phyloP scores from a whole-genome alignment of 2,329 filamentous ascomycete genomes.

The Teratosphaeria viscida region DNA sequence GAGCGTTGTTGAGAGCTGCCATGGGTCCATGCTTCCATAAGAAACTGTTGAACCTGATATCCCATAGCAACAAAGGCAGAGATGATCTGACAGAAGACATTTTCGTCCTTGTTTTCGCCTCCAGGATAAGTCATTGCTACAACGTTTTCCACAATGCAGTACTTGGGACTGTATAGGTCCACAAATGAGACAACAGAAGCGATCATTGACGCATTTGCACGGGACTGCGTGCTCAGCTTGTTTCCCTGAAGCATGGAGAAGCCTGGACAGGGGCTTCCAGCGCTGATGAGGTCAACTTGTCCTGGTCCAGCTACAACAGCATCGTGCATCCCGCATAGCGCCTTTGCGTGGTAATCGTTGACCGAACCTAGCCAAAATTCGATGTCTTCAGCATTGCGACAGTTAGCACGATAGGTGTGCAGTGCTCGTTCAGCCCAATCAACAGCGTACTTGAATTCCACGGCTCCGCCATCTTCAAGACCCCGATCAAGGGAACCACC shows the following conservation, averaged over 20 bases:
- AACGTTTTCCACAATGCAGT: conserved; percentile 70
- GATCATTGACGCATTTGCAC: conserved; percentile 65
- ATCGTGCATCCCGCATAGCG: conserved; percentile 39
- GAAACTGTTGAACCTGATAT: conserved; percentile 60
- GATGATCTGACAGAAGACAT: conserved; percentile 63
- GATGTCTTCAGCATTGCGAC: conserved; percentile 29
- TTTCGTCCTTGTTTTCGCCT: conserved; percentile 36
- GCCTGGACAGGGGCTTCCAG: conserved; percentile 67
- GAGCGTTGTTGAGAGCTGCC: conserved; percentile 56
- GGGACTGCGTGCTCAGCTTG: conserved; percentile 44
- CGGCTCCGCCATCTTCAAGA: conserved; percentile 58
- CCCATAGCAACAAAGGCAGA: conserved; percentile 64
- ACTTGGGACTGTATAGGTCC: conserved; percentile 65
- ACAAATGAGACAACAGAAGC: conserved; percentile 65
- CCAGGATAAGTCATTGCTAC: conserved; percentile 46
- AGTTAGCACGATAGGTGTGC: conserved; percentile 64
- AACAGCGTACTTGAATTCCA: conserved; percentile 57
- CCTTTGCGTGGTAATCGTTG: conserved; percentile 52
- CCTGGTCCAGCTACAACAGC: conserved; percentile 47
- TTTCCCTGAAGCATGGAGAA: conserved; percentile 57
- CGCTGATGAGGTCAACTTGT: conserved; percentile 58
- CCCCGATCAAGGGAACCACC: conserved; percentile 69
- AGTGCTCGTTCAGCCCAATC: conserved; percentile 56
- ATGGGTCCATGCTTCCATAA: conserved; percentile 59
- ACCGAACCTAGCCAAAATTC: conserved; percentile 58